Evolutionary conservation across 192 early-diverging fungal genomes (phyloP).

Genomic region (Phycomyces nitens): DNA sequence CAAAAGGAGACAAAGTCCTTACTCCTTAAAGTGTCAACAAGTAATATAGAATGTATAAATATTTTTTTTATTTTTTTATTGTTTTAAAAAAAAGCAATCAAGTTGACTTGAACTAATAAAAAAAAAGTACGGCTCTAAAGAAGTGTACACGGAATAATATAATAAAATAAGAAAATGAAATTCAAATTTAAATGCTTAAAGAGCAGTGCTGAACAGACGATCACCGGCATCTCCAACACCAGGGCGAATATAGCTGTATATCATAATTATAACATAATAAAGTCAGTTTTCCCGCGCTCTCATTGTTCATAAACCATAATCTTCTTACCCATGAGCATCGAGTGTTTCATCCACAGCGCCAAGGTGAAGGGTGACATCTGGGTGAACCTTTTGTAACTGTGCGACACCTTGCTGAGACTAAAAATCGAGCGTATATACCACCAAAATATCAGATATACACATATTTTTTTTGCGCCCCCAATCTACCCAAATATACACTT

Average conservation of each 20-base stretch:
- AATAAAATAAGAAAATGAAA: not conserved
- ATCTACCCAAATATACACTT: conserved; percentile 26
- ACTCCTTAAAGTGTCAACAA: too few relatives aligned
- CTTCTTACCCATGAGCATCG: conserved; percentile 49
- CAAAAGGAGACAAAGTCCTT: too few relatives aligned
- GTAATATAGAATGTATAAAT: too few relatives aligned
- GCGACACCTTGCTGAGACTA: conserved; percentile 37
- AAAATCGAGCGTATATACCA: conserved; percentile 1
- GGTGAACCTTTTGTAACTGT: conserved; percentile 33
- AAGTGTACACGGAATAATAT: not conserved
- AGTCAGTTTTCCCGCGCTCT: not conserved
- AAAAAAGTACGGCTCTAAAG: not conserved
- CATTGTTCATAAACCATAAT: not conserved
- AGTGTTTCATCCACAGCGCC: conserved; percentile 58
- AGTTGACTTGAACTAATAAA: too few relatives aligned
- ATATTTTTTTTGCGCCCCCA: too few relatives aligned
- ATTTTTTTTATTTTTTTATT: too few relatives aligned
- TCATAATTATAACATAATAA: conserved; percentile 3
- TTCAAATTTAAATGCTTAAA: not conserved
- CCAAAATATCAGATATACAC: not conserved
- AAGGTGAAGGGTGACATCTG: conserved; percentile 56
- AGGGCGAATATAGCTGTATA: conserved; percentile 32
- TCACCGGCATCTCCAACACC: conserved; percentile 69
- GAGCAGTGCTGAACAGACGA: conserved; percentile 40
- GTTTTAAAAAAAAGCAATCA: too few relatives aligned